Base-by-base conservation (phyloP, 2,329 filamentous ascomycete species). In the Sarocladium strictum region DNA sequence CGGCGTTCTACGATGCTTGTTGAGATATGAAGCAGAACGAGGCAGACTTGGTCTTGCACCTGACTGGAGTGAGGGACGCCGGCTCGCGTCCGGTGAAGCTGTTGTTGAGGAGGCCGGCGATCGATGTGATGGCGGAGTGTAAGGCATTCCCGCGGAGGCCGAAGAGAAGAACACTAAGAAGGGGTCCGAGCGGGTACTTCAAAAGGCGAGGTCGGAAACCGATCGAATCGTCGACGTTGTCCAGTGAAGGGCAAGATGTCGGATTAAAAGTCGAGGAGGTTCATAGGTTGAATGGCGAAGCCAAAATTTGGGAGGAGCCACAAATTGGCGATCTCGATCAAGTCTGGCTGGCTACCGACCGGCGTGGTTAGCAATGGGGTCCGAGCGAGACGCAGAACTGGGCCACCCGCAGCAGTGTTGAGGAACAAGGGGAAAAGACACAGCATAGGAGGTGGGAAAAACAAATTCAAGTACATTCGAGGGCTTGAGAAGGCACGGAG, bases 101-200 rank as follows among this genome's bases (percentile, higher is more conserved):
- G 79, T 73, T 57, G 76, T 74, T 63, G 83, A 84, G 58, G 79
- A 76, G 62, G 82, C 76, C 65, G 83, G 82, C 58, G 83, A 85
- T 66, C 78, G 75, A 66, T 82, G 81, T 63, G 85, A 83, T 59
- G 89, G 89, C 58, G 89, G 89, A 71, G 89, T 94, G 77, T 94
- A 94, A 83, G 89, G 89, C 89, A 94, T 94, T 76, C 80, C 76
- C 52, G 49, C 53, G 53, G 38, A 40, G 14, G 53, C 29, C 19
- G 33, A 9, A 27, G 21, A 40, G 63, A 55, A 11, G 19, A n/a
- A 7, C 26, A 26, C 19, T 38, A n/a, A n/a, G 51, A 35, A 9
- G 29, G 26, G 33, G 27, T 40, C 37, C 10, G 40, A 32, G 15
- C 4, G 45, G 24, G 24, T 14, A 21, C 24, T 14, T 15, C 35